A percentile compares a stretch with the other conserved stretches of the same genome.
Evolutionary conservation across 176 grass and related monocot genomes (phyloP).

Genomic region (Cenchrus americanus): DNA sequence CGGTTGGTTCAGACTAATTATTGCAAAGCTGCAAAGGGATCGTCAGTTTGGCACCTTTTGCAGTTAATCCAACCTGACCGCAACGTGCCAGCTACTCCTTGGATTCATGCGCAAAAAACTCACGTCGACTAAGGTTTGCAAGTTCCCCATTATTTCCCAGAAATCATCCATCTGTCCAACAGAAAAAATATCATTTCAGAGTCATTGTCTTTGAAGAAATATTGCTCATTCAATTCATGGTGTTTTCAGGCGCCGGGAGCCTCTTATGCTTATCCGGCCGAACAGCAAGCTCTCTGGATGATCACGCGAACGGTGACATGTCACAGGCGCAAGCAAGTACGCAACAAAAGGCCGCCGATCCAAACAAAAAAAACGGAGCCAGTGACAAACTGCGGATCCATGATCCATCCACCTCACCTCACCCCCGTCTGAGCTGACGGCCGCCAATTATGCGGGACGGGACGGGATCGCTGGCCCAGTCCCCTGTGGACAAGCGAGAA

Average conservation of each 20-base stretch:
- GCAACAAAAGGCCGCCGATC: not conserved
- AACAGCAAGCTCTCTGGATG: constrained; percentile 4
- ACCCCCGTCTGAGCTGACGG: not conserved
- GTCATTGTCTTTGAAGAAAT: too few relatives aligned
- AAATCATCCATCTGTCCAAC: not conserved
- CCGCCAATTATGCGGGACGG: constrained; percentile 35
- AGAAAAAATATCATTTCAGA: not conserved
- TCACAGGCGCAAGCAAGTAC: not conserved
- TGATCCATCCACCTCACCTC: not conserved
- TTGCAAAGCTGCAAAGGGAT: not conserved
- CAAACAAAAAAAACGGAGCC: not conserved
- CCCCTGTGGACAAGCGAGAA: constrained; percentile 37
- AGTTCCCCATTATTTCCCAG: not conserved
- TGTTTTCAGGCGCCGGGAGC: not conserved
- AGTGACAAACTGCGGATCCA: not conserved
- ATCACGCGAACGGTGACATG: not conserved
- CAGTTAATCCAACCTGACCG: not conserved
- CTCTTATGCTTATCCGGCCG: not conserved
- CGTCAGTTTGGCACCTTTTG: not conserved
- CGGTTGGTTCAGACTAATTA: not conserved
- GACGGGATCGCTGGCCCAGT: not conserved
- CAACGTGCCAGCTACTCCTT: constrained; percentile 1
- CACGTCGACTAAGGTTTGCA: not conserved
- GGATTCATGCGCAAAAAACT: not conserved
- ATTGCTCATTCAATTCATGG: not conserved